Evolutionary conservation across 2,329 filamentous ascomycete genomes (phyloP).

Genomic region (Ambrosiella beaveri): DNA sequence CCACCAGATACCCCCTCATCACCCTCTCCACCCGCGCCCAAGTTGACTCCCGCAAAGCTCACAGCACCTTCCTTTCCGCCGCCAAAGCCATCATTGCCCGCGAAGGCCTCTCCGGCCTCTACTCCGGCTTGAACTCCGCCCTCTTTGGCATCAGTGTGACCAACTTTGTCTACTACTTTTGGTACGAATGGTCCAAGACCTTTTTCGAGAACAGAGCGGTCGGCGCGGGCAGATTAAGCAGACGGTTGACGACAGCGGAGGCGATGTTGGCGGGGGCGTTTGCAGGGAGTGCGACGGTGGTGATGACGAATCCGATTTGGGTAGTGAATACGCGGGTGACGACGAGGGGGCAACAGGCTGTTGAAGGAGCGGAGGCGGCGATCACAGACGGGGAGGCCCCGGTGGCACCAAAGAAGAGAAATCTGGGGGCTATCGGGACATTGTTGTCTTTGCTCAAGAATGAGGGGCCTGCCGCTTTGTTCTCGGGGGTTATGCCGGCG

Average conservation of each 20-base stretch:
- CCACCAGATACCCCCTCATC: conserved; percentile 75
- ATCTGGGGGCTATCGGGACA: conserved; percentile 61
- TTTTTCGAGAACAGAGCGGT: conserved; percentile 68
- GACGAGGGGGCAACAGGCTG: conserved; percentile 41
- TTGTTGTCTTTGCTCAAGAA: conserved; percentile 63
- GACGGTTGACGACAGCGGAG: conserved; percentile 79
- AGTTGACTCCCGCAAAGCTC: conserved; percentile 86
- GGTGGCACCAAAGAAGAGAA: conserved; percentile 26
- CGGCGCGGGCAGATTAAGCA: conserved; percentile 53
- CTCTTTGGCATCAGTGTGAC: conserved; percentile 96
- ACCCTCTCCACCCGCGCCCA: conserved; percentile 94
- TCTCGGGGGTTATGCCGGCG: conserved; percentile 81
- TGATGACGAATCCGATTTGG: conserved; percentile 98
- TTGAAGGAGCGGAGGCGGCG: conserved; percentile 14
- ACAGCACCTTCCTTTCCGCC: conserved; percentile 68
- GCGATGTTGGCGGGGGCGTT: conserved; percentile 90
- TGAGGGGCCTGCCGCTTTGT: conserved; percentile 72
- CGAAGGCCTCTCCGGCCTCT: conserved; percentile 77
- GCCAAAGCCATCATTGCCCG: conserved; percentile 75
- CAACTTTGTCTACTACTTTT: conserved; percentile 99
- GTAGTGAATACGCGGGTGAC: conserved; percentile 98
- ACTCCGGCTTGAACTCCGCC: conserved; percentile 82
- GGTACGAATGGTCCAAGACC: conserved; percentile 92
- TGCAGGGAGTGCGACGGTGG: conserved; percentile 81
- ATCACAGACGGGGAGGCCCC: conserved; percentile 12